Percentiles rank a stretch among this genome's conserved stretches.
phyloP scores from a whole-genome alignment of 1,284 basidiomycete genomes.

The Mixia osmundae region DNA sequence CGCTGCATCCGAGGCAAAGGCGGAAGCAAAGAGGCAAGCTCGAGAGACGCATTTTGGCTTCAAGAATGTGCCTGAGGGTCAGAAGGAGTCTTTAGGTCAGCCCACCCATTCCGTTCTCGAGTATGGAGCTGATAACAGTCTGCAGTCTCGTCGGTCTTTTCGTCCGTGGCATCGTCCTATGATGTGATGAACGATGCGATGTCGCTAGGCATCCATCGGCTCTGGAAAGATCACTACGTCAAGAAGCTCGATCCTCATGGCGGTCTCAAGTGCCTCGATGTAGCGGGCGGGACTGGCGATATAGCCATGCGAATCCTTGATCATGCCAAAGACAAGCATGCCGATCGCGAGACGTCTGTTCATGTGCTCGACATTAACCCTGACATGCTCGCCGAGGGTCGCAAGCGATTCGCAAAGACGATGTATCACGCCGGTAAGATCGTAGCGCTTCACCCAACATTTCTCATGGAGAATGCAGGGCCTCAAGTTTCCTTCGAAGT shows the following conservation, averaged over 20 bases:
- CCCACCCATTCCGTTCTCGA: constrained; percentile 1
- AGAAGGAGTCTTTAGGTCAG: constrained; percentile 30
- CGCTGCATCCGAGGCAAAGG: no score
- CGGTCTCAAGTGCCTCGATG: constrained; percentile 51
- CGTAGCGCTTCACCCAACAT: constrained; percentile 8
- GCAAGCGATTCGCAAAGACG: constrained; percentile 71
- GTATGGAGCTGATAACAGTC: background rate
- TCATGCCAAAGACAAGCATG: constrained; percentile 65
- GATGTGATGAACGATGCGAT: constrained; percentile 98
- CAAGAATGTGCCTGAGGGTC: constrained; percentile 22
- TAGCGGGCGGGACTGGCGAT: constrained; percentile 93
- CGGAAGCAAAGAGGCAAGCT: no score
- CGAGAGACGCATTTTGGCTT: constrained; percentile 30
- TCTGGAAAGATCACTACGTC: constrained; percentile 94
- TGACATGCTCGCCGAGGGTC: constrained; percentile 84
- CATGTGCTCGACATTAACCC: constrained; percentile 87
- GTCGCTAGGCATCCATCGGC: constrained; percentile 80
- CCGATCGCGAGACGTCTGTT: constrained; percentile 66
- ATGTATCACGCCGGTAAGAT: constrained; percentile 85
- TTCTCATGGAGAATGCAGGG: constrained; percentile 29
- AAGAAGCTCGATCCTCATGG: constrained; percentile 44
- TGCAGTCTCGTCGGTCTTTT: constrained; percentile 69
- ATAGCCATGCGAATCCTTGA: constrained; percentile 83
- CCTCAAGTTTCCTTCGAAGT: constrained; percentile 83
- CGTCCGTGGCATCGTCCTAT: constrained; percentile 84